Conservation (phyloP, 192 early-diverging fungal genomes). For the Coemansia furcata region DNA sequence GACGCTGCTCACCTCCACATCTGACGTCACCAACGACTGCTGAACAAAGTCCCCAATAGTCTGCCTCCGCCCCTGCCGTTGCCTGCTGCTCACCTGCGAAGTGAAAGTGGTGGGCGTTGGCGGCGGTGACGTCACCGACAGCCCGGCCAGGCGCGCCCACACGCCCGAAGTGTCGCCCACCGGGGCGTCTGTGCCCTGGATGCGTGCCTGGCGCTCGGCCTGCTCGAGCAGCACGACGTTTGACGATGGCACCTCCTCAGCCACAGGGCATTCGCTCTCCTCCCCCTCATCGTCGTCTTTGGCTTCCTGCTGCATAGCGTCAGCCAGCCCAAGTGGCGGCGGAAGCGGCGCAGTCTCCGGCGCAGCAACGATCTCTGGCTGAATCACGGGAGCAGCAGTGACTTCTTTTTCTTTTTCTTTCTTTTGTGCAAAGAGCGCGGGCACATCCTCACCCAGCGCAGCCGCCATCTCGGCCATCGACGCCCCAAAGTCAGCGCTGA, state of each 20-base stretch:
- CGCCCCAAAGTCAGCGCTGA: constrained; percentile 2
- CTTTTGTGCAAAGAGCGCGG: constrained; percentile 3
- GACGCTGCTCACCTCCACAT: background rate
- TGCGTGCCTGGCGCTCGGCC: constrained; percentile 34
- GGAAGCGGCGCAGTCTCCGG: background rate
- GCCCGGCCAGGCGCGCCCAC: background rate
- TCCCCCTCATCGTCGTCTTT: background rate
- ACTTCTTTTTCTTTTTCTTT: background rate
- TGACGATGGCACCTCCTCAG: constrained; percentile 1
- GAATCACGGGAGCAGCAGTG: background rate
- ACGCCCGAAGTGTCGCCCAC: background rate
- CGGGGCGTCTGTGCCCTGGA: no score
- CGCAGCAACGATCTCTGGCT: background rate
- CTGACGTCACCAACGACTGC: background rate
- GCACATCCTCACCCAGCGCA: constrained; percentile 46
- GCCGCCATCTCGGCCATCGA: constrained; percentile 42
- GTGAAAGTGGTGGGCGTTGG: background rate
- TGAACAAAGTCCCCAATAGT: constrained; percentile 3
- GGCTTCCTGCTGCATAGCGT: constrained; percentile 11
- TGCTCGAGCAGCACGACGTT: constrained; percentile 42
- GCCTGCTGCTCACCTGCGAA: background rate
- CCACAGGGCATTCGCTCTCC: background rate
- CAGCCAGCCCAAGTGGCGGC: constrained; percentile 43
- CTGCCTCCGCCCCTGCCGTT: background rate
- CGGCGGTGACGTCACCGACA: background rate